Percentiles rank a stretch among this genome's conserved stretches.
Conservation (phyloP, 192 early-diverging fungal genomes). For the Gonapodya prolifera region DNA sequence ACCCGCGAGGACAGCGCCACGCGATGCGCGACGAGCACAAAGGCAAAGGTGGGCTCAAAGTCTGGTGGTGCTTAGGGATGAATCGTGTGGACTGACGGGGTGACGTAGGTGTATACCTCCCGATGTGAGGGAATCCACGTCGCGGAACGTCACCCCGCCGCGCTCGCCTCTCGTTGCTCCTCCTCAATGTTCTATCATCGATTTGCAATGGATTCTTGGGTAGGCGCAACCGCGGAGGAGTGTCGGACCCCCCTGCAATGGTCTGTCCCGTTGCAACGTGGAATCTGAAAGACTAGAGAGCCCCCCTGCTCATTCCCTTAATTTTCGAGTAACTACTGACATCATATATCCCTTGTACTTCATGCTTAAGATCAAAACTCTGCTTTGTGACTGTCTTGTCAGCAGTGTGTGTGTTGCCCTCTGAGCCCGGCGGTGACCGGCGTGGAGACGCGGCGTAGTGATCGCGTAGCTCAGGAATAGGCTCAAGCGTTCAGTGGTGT, state of each 20-base stretch:
- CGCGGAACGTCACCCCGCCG: too few species aligned
- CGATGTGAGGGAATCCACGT: background rate
- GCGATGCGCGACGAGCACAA: background rate
- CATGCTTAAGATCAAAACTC: background rate
- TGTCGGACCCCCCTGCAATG: background rate
- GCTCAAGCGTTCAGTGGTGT: too few species aligned
- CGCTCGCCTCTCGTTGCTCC: background rate
- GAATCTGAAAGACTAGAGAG: background rate
- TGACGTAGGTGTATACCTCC: background rate
- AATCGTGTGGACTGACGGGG: background rate
- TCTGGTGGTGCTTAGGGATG: background rate
- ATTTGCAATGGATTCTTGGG: background rate
- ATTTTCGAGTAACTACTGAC: background rate
- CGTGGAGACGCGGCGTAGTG: background rate
- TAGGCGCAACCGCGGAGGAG: background rate
- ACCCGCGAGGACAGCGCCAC: background rate
- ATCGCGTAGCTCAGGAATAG: too few species aligned
- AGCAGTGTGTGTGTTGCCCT: background rate
- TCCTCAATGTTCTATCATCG: background rate
- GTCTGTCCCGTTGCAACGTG: background rate
- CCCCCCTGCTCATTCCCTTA: background rate
- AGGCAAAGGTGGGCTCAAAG: background rate
- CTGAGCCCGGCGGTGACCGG: background rate
- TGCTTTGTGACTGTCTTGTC: too few species aligned
- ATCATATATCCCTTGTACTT: background rate